Evolutionary conservation across 768 basidiomycete genomes (phyloP), one percentile per base, ranked within the genome.

Genomic region (Rhodosporidiobolus sp.): DNA sequence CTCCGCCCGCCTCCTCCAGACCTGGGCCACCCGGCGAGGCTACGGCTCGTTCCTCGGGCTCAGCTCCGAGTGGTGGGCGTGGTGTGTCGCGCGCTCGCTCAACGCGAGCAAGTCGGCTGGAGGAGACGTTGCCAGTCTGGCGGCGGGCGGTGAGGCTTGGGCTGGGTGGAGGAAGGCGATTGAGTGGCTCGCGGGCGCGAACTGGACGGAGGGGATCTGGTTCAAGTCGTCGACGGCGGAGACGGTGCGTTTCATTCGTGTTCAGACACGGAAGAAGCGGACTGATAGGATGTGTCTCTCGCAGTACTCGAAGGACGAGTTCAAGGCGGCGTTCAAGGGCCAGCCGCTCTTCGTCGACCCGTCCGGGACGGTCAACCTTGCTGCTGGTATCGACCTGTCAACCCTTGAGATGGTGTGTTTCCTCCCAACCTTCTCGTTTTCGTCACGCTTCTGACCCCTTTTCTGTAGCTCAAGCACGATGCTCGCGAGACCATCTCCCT

Each of bases 1-100:
- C 62, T 91, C 91, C 1, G 80, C 92, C 16, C 84, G 89, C 0
- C 84, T 97, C 1, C 86, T 97, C 24, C 86, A 92, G 17, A 86
- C 94, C 24, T 99, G 96, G 96, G 91, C 91, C 2, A 87, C 88
- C 61, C 90, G 94, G 76, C 85, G 94, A 53, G 92, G 92, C 60
- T 64, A 78, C 80, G 78, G 58, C 79, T 3, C 72, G 78, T 32
- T 80, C 76, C 35, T 82, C 79, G 79, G 76, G 3, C 58, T 76
- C 53, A 52, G 62, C 7, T 38, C 62, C 26, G 70, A 74, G 8
- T 77, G 67, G 60, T 74, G 74, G 73, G 72, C 58, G 32, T 71
- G 65, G 63, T 77, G 67, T 56, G 57, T 67, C 24, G 76, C 74
- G 26, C 32, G 74, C 20, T 67, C 64, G 38, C 57, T 76, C 8